Evolutionary conservation across 1,139 yeast genomes (phyloP).

Genomic region (Blastobotrys persicus): DNA sequence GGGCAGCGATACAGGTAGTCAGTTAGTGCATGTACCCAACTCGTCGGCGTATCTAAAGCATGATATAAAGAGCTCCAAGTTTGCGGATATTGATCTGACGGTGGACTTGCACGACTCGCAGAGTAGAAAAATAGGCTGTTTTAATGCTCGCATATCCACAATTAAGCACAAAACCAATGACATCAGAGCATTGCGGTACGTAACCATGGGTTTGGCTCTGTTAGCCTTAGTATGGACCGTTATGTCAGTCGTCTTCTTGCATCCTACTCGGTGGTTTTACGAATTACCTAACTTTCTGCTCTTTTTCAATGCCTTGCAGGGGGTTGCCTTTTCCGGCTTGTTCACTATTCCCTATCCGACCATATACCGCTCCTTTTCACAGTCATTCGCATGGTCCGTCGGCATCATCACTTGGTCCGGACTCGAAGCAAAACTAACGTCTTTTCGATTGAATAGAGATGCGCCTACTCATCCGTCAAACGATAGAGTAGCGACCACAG

Average conservation of each 20-base stretch:
- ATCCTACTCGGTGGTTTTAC: not conserved
- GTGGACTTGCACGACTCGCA: not conserved
- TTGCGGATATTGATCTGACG: not conserved
- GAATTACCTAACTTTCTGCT: conserved; percentile 15
- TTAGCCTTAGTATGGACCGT: not conserved
- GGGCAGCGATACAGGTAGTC: too few species aligned
- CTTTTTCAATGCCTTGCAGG: conserved; percentile 31
- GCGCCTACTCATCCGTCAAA: conserved; percentile 32
- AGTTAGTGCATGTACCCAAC: not conserved
- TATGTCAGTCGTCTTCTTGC: not conserved
- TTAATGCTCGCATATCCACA: not conserved
- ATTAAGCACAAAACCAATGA: not conserved
- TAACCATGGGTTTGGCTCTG: conserved; percentile 4
- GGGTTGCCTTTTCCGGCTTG: conserved; percentile 37
- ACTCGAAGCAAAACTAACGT: conserved; percentile 34
- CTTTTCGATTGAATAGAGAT: conserved; percentile 33
- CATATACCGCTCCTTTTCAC: conserved; percentile 34
- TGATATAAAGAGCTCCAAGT: not conserved
- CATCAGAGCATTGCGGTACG: not conserved
- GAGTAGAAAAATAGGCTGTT: not conserved
- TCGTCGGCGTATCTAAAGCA: not conserved
- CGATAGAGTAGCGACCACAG: conserved; percentile 25
- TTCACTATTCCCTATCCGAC: conserved; percentile 35
- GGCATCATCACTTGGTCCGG: conserved; percentile 36
- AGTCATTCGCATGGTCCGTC: conserved; percentile 37